A percentile compares a stretch with the other conserved stretches of the same genome.
phyloP scores from a whole-genome alignment of 1,139 yeast species.

The Casaregolazyma lundiana region DNA sequence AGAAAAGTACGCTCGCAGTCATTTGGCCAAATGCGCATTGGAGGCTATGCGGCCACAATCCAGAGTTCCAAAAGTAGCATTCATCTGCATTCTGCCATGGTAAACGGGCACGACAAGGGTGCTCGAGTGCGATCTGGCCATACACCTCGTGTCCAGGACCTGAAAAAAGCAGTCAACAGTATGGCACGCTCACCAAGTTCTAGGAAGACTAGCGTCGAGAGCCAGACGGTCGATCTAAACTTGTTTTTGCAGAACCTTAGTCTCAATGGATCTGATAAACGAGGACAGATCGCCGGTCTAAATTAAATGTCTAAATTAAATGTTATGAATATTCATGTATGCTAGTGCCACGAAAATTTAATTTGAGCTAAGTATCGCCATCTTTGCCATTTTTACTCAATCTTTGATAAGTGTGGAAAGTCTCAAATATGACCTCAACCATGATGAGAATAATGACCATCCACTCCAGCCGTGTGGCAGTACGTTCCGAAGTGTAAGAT shows the following conservation, averaged over 20 bases:
- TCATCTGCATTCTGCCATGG: conserved; percentile 1
- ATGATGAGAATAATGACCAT: conserved; percentile 75
- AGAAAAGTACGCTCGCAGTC: conserved; percentile 7
- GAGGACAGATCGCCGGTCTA: conserved; percentile 3
- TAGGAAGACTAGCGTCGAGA: background rate
- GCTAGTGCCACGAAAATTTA: background rate
- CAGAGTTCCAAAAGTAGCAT: conserved; percentile 12
- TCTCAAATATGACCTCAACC: conserved; percentile 80
- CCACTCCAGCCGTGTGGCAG: conserved; percentile 78
- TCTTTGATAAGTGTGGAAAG: conserved; percentile 52
- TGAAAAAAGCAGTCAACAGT: conserved; percentile 9
- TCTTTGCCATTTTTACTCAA: background rate
- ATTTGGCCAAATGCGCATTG: conserved; percentile 6
- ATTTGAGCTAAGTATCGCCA: background rate
- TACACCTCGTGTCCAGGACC: conserved; percentile 8
- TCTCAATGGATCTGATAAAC: conserved; percentile 1
- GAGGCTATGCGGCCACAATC: conserved; percentile 13
- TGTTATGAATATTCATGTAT: background rate
- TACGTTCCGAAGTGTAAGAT: conserved; percentile 69
- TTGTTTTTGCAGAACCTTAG: conserved; percentile 6
- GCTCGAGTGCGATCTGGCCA: background rate
- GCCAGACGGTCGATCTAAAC: conserved; percentile 2
- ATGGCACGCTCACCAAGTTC: background rate
- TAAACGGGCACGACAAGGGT: background rate
- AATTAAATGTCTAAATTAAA: no score